phyloP scores from a whole-genome alignment of 495 filamentous ascomycete species.

The Neurospora sp. region DNA sequence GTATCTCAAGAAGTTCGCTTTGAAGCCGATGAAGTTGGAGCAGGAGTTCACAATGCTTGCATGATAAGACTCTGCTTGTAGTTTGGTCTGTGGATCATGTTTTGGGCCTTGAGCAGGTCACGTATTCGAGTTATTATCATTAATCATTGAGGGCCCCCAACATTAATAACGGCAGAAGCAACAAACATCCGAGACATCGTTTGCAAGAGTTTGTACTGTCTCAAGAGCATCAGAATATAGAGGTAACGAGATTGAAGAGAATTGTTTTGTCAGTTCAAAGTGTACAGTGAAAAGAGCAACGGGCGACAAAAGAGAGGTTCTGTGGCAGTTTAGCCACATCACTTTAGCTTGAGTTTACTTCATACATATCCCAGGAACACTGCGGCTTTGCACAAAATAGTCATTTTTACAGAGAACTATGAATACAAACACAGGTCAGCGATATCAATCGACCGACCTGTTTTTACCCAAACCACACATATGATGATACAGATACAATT shows the following conservation, averaged over 20 bases:
- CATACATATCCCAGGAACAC: neutral
- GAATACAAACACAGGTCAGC: neutral
- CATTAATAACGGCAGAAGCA: neutral
- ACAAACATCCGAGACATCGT: neutral
- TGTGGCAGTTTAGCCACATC: neutral
- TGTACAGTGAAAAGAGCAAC: neutral
- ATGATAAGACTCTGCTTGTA: neutral
- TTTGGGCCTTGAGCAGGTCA: neutral
- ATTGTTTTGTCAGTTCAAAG: neutral
- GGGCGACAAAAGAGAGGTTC: neutral
- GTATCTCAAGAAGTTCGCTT: conserved; percentile 81
- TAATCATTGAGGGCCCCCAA: neutral
- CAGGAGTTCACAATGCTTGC: neutral
- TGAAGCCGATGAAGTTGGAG: conserved; percentile 23
- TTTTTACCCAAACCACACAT: neutral
- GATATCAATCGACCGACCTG: neutral
- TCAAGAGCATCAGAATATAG: neutral
- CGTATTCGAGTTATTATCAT: neutral
- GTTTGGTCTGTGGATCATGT: neutral
- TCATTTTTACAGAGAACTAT: neutral
- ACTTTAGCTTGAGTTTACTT: neutral
- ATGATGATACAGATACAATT: neutral
- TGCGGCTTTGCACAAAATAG: neutral
- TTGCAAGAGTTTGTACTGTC: neutral
- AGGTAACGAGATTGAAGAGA: neutral